These are phyloP conservation scores for Obelidium mucronatum DNA, from an alignment of 192 early-diverging fungal species.

Conservation along the genomic window DNA sequence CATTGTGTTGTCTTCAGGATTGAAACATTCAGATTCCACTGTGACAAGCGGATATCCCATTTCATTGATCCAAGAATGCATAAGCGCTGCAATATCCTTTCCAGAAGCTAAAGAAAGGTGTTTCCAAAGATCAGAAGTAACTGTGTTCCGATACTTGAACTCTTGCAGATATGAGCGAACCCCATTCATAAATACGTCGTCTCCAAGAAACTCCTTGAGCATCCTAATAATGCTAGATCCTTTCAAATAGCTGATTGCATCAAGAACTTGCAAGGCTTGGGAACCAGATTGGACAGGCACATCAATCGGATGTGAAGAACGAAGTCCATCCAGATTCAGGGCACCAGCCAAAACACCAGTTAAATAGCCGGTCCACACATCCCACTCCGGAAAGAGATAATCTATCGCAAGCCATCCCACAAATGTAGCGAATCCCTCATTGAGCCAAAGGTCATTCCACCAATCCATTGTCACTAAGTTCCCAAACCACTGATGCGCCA, in stretches of 20 bases:
- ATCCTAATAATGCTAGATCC: slow-evolving; percentile 93
- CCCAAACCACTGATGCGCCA: slow-evolving; percentile 81
- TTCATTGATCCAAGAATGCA: slow-evolving; percentile 87
- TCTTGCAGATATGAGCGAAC: slow-evolving; percentile 72
- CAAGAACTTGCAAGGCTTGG: slow-evolving; percentile 94
- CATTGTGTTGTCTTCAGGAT: slow-evolving; percentile 46
- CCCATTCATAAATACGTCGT: slow-evolving; percentile 47
- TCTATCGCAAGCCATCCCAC: slow-evolving; percentile 88
- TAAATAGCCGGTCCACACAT: slow-evolving; percentile 89
- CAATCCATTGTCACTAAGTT: slow-evolving; percentile 97
- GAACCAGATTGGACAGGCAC: slow-evolving; percentile 82
- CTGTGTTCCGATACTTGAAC: slow-evolving; percentile 86
- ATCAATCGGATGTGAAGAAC: slow-evolving; percentile 91
- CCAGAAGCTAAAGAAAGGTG: slow-evolving; percentile 81
- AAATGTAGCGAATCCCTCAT: slow-evolving; percentile 97
- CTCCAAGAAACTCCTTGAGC: slow-evolving; percentile 68
- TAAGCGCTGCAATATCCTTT: slow-evolving; percentile 79
- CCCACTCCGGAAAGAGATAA: slow-evolving; percentile 92
- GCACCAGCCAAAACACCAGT: slow-evolving; percentile 79
- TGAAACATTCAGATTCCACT: slow-evolving; percentile 63
- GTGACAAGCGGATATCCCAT: slow-evolving; percentile 86
- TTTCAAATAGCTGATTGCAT: slow-evolving; percentile 89
- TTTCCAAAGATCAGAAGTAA: slow-evolving; percentile 87
- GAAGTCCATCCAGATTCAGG: slow-evolving; percentile 80
- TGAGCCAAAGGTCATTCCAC: slow-evolving; percentile 94